Evolutionary conservation across 2,329 filamentous ascomycete species (phyloP), one percentile per base, ranked within the genome.

Genomic region (Claviceps africana): DNA sequence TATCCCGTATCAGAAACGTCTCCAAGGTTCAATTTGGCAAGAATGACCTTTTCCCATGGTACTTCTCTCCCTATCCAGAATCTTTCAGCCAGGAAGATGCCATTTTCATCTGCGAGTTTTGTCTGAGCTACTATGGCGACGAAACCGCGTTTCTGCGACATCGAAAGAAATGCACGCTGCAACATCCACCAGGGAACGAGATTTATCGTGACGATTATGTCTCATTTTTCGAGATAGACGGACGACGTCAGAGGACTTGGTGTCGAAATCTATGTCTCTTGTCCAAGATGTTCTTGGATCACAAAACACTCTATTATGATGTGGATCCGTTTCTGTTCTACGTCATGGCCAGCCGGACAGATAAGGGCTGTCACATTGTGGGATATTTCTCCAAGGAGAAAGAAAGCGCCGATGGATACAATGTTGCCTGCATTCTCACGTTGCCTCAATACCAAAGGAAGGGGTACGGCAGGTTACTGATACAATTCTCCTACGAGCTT

Each of bases 341-440:
- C 69, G 91, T 95, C 67, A 96, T 98, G 91, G 88, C 88, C 28
- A 85, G 83, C 42, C 82, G 86, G 59, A 87, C 90, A 57, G 88
- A 95, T 48, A 84, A 89, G 60, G 93, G 93, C 15, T 93, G 86
- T 61, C 93, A 97, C 63, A 79, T 98, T 48, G 87, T 98, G n/a
- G 93, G 93, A n/a, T 98, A 96, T 65, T 98, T 98, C 68, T 95
- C 87, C 52, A 98, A 98, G 66, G 93, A 98, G 67, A 98, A 98
- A 60, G 93, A 98, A 68, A 91, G 86, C 40, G 89, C 89, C 0
- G 94, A 98, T 61, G 88, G 87, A 31, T 98, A 97, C 77, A 98
- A 98, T 64, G 85, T 98, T 33, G 94, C 93, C 4, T 98, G 94
- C 78, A 98, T 98, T 65, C 74, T 98, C 54, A 98, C 93, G 0